These are phyloP conservation scores for Arthonia radiata DNA, from an alignment of 495 filamentous ascomycete genomes.

Conservation along the genomic window DNA sequence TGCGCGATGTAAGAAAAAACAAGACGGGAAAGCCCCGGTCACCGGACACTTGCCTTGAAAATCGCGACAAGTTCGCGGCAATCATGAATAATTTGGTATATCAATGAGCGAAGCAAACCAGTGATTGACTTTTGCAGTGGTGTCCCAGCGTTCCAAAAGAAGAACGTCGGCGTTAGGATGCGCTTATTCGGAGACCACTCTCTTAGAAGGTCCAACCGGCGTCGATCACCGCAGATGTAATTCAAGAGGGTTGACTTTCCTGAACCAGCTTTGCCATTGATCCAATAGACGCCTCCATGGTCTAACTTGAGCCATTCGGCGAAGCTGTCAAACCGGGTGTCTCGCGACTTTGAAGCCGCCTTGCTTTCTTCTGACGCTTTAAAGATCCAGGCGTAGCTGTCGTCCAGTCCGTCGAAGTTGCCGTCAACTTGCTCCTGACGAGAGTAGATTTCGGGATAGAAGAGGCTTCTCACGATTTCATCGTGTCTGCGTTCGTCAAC, in stretches of 20 bases:
- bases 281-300: slow-evolving; percentile 14
- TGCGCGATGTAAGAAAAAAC: too few species aligned
- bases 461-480: too few species aligned
- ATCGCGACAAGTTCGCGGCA: slow-evolving; percentile 2
- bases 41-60: neutral
- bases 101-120: slow-evolving; percentile 12
- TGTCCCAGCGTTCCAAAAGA: slow-evolving; percentile 11
- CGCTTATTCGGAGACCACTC: slow-evolving; percentile 5
- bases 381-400: too few species aligned
- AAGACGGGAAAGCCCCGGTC: neutral
- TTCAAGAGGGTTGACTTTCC: slow-evolving; percentile 24
- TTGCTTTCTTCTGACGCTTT: too few species aligned
- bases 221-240: slow-evolving; percentile 7
- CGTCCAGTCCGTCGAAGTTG: too few species aligned
- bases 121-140: slow-evolving; percentile 7
- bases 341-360: too few species aligned
- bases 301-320: slow-evolving; percentile 11
- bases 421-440: too few species aligned
- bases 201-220: slow-evolving; percentile 2
- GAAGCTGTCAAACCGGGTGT: too few species aligned
- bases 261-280: slow-evolving; percentile 18
- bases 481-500: too few species aligned
- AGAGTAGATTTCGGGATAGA: too few species aligned
- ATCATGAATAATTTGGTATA: slow-evolving; percentile 9
- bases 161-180: slow-evolving; percentile 9